Evolutionary conservation across 257 asterid genomes (phyloP), one percentile per base, ranked within the genome.

Genomic region (Ligustrum vulgare): DNA sequence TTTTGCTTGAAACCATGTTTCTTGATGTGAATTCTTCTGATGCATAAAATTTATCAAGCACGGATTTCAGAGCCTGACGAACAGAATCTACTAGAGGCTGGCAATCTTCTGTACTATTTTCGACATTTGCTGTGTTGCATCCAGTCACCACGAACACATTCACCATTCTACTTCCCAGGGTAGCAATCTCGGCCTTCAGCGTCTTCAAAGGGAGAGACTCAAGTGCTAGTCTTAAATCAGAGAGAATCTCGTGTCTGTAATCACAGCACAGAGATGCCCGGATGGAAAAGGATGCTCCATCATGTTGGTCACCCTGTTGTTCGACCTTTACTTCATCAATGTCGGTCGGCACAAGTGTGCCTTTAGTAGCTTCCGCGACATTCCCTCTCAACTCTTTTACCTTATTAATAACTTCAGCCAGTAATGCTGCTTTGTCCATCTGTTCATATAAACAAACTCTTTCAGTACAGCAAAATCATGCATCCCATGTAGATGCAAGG

Each of bases 391-490:
- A 63, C 72, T 82, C 79, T 73, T 88, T 93, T 69, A 91, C 89
- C 78, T 79, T 84, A 20, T 82, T 87, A 64, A 93, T 84, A 18
- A 89, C 98, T 86, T 91, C 93, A 36, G 87, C 91, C 18, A 93
- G 90, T 69, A 93, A 78, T 71, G 93, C 92, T 69, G 98, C 98
- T 77, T 92, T 91, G 81, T 92, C 98, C 98, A 91, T 91, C 98
- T 93, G 80, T 35, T 25, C 68, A 74, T 43, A 43, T 20, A 60
- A 60, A 60, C 9, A 23, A 2, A 3, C 2, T 45, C 51, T 12
- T 45, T 51, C 62, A 51, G 62, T 51, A 51, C 23, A 16, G 23
- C 18, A 18, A 18, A 18, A 51, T 18, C 62, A 18, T 51, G 23
- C 23, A 51, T 18, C 22, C 23, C 8, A 16, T 51, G 18, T 51